Evolutionary conservation across 768 basidiomycete species (phyloP), one percentile per base, ranked within the genome.

Genomic region (Phlebiopsis gigantea): DNA sequence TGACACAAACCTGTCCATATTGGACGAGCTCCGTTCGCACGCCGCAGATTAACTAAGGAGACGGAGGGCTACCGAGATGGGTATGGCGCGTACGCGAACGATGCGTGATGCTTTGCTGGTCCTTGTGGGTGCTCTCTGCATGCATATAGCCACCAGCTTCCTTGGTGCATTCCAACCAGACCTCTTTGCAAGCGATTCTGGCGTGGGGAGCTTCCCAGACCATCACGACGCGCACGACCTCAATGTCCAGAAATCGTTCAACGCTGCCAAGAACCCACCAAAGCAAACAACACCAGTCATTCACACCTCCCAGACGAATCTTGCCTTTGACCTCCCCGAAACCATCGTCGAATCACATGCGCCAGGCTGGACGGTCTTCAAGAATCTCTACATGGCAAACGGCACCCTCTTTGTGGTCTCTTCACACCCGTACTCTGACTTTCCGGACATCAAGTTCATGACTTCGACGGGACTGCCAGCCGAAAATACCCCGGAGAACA

Each of bases 281-380:
- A 39, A 53, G 7, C 39, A 44, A 24, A 45, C 19, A 21, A 45
- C 44, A 5, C 10, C 44, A 19, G 56, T 54, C 44, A 34, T 53
- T 24, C 19, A 55, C 7, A 46, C 42, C 14, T 15, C 47, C 14
- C 53, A 46, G 10, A 55, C 56, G 12, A 63, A 65, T 53, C 47
- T 65, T 43, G 55, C 65, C 8, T 53, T 60, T 48, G 58, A 61
- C 15, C 58, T 87, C 2, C 82, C 82, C 0, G 71, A 76, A 46
- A 88, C 87, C 0, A 72, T 77, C 14, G 65, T 90, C 26, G 68
- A 83, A 12, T 75, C 81, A 22, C 88, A 90, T 55, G 85, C 84
- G 4, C 85, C 85, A 26, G 91, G 92, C 41, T 94, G 92, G 90
- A 93, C 93, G 0, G 71, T 93, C 29, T 91, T 90, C 69, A 79